phyloP scores from a whole-genome alignment of 2,329 filamentous ascomycete genomes.

The Paracamarosporium sp. region DNA sequence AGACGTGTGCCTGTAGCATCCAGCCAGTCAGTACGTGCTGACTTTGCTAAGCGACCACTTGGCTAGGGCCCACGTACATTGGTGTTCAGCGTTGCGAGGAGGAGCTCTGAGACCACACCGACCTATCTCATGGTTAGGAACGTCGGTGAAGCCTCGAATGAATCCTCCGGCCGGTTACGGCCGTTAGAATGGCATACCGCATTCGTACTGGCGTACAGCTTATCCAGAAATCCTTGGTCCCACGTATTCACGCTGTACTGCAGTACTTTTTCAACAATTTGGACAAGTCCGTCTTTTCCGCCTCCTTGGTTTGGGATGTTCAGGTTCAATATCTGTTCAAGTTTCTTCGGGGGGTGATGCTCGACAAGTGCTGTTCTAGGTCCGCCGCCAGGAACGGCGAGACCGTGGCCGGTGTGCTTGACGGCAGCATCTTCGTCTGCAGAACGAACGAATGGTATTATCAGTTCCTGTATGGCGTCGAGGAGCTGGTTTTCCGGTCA shows the following conservation, averaged over 20 bases:
- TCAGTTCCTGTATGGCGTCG: conserved; percentile 66
- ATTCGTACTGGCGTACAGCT: conserved; percentile 90
- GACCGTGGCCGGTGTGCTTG: conserved; percentile 63
- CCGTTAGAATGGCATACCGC: conserved; percentile 61
- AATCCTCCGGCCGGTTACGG: neutral
- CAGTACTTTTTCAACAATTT: conserved; percentile 71
- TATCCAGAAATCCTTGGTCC: conserved; percentile 96
- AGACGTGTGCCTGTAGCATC: conserved; percentile 77
- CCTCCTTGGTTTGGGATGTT: conserved; percentile 42
- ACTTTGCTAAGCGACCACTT: neutral
- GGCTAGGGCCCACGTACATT: conserved; percentile 67
- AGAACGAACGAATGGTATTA: conserved; percentile 74
- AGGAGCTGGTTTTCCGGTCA: conserved; percentile 69
- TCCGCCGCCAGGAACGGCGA: conserved; percentile 69
- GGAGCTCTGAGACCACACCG: conserved; percentile 82
- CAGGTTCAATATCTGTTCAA: conserved; percentile 49
- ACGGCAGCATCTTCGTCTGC: conserved; percentile 69
- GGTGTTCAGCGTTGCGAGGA: conserved; percentile 87
- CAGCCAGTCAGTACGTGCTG: neutral
- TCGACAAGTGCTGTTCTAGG: conserved; percentile 53
- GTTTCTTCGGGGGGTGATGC: conserved; percentile 51
- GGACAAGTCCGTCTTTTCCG: conserved; percentile 52
- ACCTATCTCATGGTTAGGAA: conserved; percentile 56
- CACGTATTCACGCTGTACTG: conserved; percentile 96
- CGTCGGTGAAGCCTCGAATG: neutral